These are phyloP conservation scores for Solanum okadae DNA, from an alignment of 257 asterid genomes.

Conservation along the genomic window DNA sequence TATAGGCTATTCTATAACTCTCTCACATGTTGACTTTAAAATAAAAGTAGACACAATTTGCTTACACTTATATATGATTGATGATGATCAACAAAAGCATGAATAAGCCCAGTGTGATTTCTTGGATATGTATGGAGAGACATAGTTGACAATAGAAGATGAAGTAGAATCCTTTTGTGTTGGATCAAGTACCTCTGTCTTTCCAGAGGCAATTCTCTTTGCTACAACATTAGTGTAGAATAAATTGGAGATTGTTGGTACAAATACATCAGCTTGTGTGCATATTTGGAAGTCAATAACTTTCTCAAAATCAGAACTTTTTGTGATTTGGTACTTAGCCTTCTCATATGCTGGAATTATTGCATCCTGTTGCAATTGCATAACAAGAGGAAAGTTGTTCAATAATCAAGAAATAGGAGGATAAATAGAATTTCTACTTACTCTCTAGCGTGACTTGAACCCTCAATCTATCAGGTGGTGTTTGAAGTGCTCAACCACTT, in stretches of 20 bases:
- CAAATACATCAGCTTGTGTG: conserved; percentile 30
- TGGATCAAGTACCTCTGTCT: conserved; percentile 33
- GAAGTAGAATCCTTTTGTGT: conserved; percentile 13
- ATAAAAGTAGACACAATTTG: not conserved
- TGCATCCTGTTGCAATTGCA: conserved; percentile 31
- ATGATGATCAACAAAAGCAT: conserved; percentile 33
- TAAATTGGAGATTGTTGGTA: conserved; percentile 20
- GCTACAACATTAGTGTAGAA: conserved; percentile 46
- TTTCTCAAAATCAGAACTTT: conserved; percentile 18
- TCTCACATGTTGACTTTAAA: not conserved
- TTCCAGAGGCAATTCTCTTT: conserved; percentile 43
- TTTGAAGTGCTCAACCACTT: not conserved
- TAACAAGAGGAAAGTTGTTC: not conserved
- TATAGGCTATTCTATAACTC: not conserved
- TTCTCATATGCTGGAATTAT: conserved; percentile 20
- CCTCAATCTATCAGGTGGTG: not conserved
- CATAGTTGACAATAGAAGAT: not conserved
- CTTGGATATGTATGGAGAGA: conserved; percentile 26
- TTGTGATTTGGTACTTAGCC: conserved; percentile 8
- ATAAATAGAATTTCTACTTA: too few relatives aligned
- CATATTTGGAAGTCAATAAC: conserved; percentile 40
- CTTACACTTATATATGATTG: not conserved
- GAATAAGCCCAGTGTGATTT: conserved; percentile 42
- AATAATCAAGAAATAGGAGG: not conserved
- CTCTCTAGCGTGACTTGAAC: not conserved